phyloP scores from a whole-genome alignment of 805 yeast genomes.

The Lipomyces yamanashiensis region DNA sequence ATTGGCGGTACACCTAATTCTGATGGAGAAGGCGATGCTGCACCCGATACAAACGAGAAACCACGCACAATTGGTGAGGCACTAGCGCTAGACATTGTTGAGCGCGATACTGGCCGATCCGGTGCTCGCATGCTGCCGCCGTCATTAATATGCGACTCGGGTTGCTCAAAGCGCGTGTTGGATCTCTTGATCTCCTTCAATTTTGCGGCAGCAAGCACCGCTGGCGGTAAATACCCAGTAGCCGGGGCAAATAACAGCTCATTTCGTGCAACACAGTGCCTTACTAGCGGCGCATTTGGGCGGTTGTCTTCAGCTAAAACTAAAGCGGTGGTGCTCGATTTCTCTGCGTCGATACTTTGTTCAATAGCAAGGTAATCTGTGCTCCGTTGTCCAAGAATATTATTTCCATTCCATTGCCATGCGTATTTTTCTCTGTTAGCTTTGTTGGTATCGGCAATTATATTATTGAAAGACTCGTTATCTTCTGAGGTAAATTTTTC shows the following conservation, averaged over 20 bases:
- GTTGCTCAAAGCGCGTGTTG: slow-evolving; percentile 22
- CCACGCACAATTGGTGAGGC: slow-evolving; percentile 23
- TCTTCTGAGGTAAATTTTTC: slow-evolving; percentile 43
- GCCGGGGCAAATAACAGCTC: slow-evolving; percentile 23
- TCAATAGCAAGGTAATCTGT: neutral
- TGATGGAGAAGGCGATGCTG: slow-evolving; percentile 30
- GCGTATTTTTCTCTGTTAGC: slow-evolving; percentile 31
- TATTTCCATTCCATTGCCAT: slow-evolving; percentile 39
- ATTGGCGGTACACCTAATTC: slow-evolving; percentile 27
- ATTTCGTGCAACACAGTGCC: slow-evolving; percentile 22
- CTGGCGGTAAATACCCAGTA: neutral
- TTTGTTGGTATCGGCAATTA: slow-evolving; percentile 38
- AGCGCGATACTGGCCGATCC: too few species aligned
- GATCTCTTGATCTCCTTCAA: slow-evolving; percentile 17
- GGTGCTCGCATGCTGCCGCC: too few species aligned
- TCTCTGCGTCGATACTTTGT: neutral
- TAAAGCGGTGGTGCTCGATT: neutral
- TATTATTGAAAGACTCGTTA: slow-evolving; percentile 40
- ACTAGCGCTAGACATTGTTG: too few species aligned
- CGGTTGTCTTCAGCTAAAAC: slow-evolving; percentile 11
- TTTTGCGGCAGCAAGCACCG: slow-evolving; percentile 2
- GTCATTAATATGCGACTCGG: too few species aligned
- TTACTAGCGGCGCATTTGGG: slow-evolving; percentile 15
- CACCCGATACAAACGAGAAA: slow-evolving; percentile 23
- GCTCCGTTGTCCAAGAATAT: slow-evolving; percentile 14